phyloP scores from a whole-genome alignment of 495 filamentous ascomycete genomes.

The Penicillium malachiteum region DNA sequence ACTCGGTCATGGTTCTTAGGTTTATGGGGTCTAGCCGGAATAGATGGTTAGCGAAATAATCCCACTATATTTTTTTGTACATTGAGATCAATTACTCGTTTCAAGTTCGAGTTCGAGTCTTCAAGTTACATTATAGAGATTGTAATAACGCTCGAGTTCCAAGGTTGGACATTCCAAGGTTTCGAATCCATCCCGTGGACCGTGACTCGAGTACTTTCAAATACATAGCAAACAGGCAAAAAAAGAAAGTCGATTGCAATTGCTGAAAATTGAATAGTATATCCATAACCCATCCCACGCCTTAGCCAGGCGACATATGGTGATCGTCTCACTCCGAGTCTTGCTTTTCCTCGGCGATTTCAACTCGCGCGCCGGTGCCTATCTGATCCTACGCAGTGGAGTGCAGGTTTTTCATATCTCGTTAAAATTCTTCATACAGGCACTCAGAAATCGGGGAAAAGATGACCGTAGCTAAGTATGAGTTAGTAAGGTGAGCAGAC shows the following conservation, averaged over 20 bases:
- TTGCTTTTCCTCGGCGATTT: constrained; percentile 21
- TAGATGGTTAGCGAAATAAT: constrained; percentile 17
- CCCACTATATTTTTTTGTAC: constrained; percentile 11
- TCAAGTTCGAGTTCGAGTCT: too few species aligned
- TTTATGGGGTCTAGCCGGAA: constrained; percentile 4
- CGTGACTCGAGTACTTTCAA: too few species aligned
- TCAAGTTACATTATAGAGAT: too few species aligned
- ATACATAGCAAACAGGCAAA: constrained; percentile 12
- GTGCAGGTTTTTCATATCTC: constrained; percentile 32
- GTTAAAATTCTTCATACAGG: constrained; percentile 39
- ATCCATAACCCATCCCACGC: constrained; percentile 9
- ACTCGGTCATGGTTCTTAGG: constrained; percentile 19
- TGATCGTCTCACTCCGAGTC: constrained; percentile 10
- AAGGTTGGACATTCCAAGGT: too few species aligned
- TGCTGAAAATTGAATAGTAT: constrained; percentile 18
- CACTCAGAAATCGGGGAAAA: constrained; percentile 69
- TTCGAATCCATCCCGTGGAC: too few species aligned
- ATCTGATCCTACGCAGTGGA: constrained; percentile 10
- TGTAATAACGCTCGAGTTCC: too few species aligned
- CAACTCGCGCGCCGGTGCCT: constrained; percentile 11
- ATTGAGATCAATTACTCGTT: constrained; percentile 9
- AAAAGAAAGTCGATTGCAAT: constrained; percentile 28
- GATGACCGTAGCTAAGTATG: constrained; percentile 58
- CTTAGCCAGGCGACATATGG: constrained; percentile 16
- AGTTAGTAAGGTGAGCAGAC: constrained; percentile 6